Base-by-base conservation (phyloP, 192 early-diverging fungal genomes). In the Diversispora eburnea region DNA sequence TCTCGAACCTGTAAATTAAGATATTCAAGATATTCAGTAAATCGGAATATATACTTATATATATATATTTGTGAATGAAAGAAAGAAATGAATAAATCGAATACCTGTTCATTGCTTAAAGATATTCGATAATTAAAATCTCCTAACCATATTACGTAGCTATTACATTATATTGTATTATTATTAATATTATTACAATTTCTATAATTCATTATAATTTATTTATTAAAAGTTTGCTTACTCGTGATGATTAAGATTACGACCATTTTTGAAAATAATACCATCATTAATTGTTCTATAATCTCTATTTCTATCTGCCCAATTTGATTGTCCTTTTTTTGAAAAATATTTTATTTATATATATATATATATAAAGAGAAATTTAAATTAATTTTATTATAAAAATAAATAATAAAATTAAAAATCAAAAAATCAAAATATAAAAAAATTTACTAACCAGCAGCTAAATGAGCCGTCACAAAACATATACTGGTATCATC, bases 41-140 rank as follows among this genome's bases (percentile, higher is more conserved):
- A 54, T 13, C 13, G n/a, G 13, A 49, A 13, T 8, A 49, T 49
- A 8, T 49, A 8, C 10, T 49, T 8, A 8, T 10, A 49, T 49
- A 49, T 49, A 49, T 0, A 49, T 49, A 33, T 33, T 33, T 33
- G 25, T 33, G 25, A 33, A 33, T 0, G 25, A 33, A 33, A 17
- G 4, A 17, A 10, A 54, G 0, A 54, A 4, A 17, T 17, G 2
- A 13, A 54, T 54, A 45, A 45, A n/a, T 17, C 2, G 42, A 8
- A 42, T 75, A 90, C 86, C 52, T 92, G 88, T 73, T 94, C 91
- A 75, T 93, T 93, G 15, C 86, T 78, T 66, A 93, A 77, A 49
- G 85, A 80, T 19, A 96, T 85, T 12, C 96, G 87, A 77, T 97
- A 98, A 79, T 98, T 98, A 52, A 98, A 90, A 79, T 98, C 96